Percentiles rank a stretch among this genome's conserved stretches.
These are phyloP conservation scores for Leccinum angustisporum DNA, from an alignment of 1,284 basidiomycete genomes.

Conservation along the genomic window DNA sequence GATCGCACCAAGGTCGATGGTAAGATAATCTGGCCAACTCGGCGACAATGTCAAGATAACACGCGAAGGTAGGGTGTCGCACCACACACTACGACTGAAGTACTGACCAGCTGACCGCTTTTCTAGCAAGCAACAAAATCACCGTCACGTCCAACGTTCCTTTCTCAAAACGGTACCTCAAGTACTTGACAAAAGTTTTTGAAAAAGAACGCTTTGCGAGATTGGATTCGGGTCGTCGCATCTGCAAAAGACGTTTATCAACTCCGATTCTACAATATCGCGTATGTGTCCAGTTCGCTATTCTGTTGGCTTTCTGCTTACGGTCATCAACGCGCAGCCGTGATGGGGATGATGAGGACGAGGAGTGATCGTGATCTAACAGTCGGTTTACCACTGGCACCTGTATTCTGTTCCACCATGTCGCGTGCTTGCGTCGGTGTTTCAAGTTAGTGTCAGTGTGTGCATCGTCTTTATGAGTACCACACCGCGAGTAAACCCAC, in stretches of 20 bases:
- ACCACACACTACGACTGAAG: not conserved
- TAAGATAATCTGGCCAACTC: constrained; percentile 74
- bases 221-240: constrained; percentile 90
- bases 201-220: constrained; percentile 85
- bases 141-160: constrained; percentile 80
- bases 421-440: too few species aligned
- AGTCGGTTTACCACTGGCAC: too few species aligned
- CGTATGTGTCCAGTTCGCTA: constrained; percentile 50
- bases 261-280: constrained; percentile 93
- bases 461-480: too few species aligned
- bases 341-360: constrained; percentile 53
- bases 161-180: constrained; percentile 91
- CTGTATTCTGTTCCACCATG: too few species aligned
- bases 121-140: constrained; percentile 69
- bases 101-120: constrained; percentile 2
- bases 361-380: constrained; percentile 37
- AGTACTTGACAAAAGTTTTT: constrained; percentile 97
- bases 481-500: too few species aligned
- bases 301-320: constrained; percentile 9
- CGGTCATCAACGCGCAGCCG: constrained; percentile 25
- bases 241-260: constrained; percentile 88
- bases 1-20: constrained; percentile 89
- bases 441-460: too few species aligned
- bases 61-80: constrained; percentile 62
- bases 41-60: constrained; percentile 82